Percentiles rank a stretch among this genome's conserved stretches.
phyloP scores from a whole-genome alignment of 176 grass and related monocot genomes.

The Luzula sylvatica region DNA sequence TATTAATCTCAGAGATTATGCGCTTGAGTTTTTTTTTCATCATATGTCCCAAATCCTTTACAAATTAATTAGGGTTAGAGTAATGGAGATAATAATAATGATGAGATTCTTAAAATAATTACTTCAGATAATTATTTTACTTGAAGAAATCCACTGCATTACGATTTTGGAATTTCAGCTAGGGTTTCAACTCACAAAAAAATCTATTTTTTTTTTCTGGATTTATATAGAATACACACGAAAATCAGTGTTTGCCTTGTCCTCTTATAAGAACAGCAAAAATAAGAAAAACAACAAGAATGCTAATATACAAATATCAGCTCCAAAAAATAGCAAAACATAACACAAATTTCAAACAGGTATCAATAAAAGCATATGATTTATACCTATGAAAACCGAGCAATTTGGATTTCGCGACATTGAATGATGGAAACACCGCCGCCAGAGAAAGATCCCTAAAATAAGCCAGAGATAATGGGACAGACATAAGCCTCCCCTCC shows the following conservation, averaged over 20 bases:
- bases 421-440: neutral
- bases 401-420: slow-evolving; percentile 63
- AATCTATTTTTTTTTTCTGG: too few species aligned
- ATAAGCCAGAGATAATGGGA: too few species aligned
- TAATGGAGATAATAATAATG: too few species aligned
- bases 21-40: slow-evolving; percentile 1
- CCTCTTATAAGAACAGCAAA: neutral
- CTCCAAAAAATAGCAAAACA: too few species aligned
- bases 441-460: too few species aligned
- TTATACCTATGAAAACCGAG: slow-evolving; percentile 73
- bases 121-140: neutral
- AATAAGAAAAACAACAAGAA: too few species aligned
- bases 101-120: too few species aligned
- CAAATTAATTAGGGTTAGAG: too few species aligned
- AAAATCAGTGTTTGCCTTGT: too few species aligned
- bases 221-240: too few species aligned
- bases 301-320: too few species aligned
- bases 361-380: neutral
- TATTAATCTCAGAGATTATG: slow-evolving; percentile 5
- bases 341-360: neutral
- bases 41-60: slow-evolving; percentile 7
- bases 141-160: neutral
- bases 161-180: neutral
- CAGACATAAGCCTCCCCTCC: too few species aligned
- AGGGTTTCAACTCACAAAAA: neutral